phyloP scores from a whole-genome alignment of 2,329 filamentous ascomycete species.

The Tolypocladium tropicale region DNA sequence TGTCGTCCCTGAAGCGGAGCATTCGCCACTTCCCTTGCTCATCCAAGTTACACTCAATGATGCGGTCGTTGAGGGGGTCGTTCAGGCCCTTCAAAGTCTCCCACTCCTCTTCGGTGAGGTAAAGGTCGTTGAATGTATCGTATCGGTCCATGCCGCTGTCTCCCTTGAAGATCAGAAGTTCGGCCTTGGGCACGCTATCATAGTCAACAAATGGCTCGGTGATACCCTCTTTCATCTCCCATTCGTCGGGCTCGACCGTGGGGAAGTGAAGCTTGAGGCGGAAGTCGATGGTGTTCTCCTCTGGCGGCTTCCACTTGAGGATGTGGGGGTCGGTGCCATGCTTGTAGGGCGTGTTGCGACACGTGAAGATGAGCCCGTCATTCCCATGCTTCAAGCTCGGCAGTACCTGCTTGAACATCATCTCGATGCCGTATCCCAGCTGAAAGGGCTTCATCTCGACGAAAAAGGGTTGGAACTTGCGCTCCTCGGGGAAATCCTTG shows the following conservation, averaged over 20 bases:
- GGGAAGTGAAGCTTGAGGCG: constrained; percentile 71
- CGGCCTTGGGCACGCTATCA: constrained; percentile 63
- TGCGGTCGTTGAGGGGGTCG: constrained; percentile 71
- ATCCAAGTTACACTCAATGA: constrained; percentile 86
- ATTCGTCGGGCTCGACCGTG: constrained; percentile 53
- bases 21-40: constrained; percentile 68
- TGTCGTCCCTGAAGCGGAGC: constrained; percentile 87
- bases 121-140: constrained; percentile 54
- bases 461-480: constrained; percentile 62
- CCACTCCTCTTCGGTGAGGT: constrained; percentile 72
- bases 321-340: constrained; percentile 89
- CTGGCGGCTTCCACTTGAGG: constrained; percentile 93
- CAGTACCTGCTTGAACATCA: constrained; percentile 84
- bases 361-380: constrained; percentile 97
- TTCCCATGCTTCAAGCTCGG: constrained; percentile 84
- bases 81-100: constrained; percentile 62
- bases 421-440: constrained; percentile 76
- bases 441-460: constrained; percentile 86
- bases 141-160: constrained; percentile 44
- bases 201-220: constrained; percentile 63
- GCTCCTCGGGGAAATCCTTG: constrained; percentile 57
- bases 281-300: constrained; percentile 95
- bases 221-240: constrained; percentile 56
- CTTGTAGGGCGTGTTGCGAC: constrained; percentile 74
- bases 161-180: constrained; percentile 61